Base-by-base conservation (phyloP, 2,329 filamentous ascomycete genomes). In the Arthroderma uncinatum region DNA sequence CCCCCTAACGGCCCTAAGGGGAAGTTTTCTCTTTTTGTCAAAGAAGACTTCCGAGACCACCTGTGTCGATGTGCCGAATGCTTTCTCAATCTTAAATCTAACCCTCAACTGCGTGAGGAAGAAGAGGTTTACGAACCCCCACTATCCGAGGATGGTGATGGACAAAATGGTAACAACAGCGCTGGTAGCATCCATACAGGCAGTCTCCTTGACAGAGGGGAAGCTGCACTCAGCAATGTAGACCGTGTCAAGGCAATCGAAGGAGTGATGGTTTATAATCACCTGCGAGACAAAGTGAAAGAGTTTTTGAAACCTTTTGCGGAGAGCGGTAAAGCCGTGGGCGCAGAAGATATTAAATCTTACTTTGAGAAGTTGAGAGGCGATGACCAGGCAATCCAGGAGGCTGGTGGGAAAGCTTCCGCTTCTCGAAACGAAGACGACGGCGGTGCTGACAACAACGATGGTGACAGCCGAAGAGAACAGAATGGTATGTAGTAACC, bases 221-320 rank as follows among this genome's bases (percentile, higher is more conserved):
- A 98, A 74, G 92, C 89, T 52, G 92, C 91, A 0, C 79, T 98
- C 28, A 89, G 85, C 68, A 94, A 89, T 65, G 85, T 98, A 57
- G 93, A 98, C 68, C 87, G 93, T 1, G 92, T 97, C 6, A 81
- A 85, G 12, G 93, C 93, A 3, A 95, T 98, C 57, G 88, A 98
- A 70, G 93, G 93, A 14, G 92, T 95, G 48, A 96, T 97, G 90
- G 92, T 91, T 0, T 98, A 97, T 73, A 96, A 97, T 66, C 87
- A 95, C 66, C 80, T 98, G 59, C 93, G 94, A 68, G 91, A 97
- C 67, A 91, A 92, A 68, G 83, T 98, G n/a, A 95, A 92, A 76
- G 85, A 85, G 0, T 97, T 98, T 70, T 82, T 98, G 66, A 84
- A 91, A 72, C 87, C 94, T 44, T 98, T 95, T 69, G 93, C 93